These are phyloP conservation scores for Funneliformis geosporum DNA, from an alignment of 192 early-diverging fungal species.

Conservation along the genomic window DNA sequence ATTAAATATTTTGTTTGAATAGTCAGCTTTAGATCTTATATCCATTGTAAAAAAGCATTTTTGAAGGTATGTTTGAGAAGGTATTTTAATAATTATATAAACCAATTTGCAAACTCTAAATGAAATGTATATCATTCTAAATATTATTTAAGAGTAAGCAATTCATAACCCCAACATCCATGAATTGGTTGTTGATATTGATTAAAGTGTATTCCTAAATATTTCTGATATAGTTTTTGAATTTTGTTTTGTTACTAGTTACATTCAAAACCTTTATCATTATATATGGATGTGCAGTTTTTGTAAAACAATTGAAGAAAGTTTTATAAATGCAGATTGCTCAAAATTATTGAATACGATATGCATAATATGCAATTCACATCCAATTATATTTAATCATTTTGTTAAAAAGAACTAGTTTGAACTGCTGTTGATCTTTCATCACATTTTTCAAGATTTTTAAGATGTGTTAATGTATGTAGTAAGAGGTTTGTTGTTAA, in stretches of 20 bases:
- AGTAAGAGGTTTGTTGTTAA: neutral
- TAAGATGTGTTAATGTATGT: neutral
- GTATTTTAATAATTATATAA: neutral
- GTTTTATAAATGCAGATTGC: neutral
- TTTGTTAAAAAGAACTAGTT: conserved; percentile 1
- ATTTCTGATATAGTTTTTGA: neutral
- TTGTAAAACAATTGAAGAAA: neutral
- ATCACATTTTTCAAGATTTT: conserved; percentile 6
- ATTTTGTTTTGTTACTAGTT: neutral
- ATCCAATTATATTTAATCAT: neutral
- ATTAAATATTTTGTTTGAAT: neutral
- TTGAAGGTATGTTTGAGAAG: neutral
- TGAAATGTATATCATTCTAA: neutral
- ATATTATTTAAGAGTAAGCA: neutral
- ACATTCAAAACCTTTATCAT: neutral
- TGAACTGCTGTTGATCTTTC: neutral
- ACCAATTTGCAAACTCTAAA: neutral
- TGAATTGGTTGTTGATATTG: neutral
- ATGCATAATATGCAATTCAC: neutral
- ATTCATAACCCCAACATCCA: neutral
- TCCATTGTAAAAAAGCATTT: neutral
- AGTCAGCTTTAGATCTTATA: neutral
- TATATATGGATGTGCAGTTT: neutral
- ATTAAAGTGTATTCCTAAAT: neutral
- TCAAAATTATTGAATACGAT: conserved; percentile 7